Evolutionary conservation across 2,329 filamentous ascomycete species (phyloP), one percentile per base, ranked within the genome.

Genomic region (Verticillium isaacii): DNA sequence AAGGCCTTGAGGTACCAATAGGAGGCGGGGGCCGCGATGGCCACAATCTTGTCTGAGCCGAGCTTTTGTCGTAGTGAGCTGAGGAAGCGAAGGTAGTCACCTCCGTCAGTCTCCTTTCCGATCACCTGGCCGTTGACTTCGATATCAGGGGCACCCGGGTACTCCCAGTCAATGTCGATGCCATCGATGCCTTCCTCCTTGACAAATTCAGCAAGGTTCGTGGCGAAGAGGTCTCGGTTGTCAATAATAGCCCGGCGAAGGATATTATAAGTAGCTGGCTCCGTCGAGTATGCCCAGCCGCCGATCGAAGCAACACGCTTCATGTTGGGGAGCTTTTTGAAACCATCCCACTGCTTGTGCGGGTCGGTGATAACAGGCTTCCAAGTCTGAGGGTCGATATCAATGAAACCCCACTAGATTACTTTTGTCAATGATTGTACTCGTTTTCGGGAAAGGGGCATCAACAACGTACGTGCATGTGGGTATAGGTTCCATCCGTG

Each of bases 131-230:
- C 29, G 29, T 29, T 29, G 29, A 29, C 29, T 29, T 29, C 29
- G 29, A 29, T 29, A 6, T 29, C 29, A 5, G 29, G 29, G 17
- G 41, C 41, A n/a, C 41, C 71, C 1, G 75, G 75, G 60, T 81
- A 80, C 60, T 80, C 78, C 80, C 79, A 83, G 64, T 81, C 78
- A 56, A 80, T 25, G n/a, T 59, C 57, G 2, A 77, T 70, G 1
- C 80, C 78, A 14, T 76, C 68, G 60, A 80, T 80, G 1, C 72
- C 72, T 12, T 61, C 5, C 17, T 23, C 11, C 7, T 23, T 23
- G 4, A 34, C 29, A n/a, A 59, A 59, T 1, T 1, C 14, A 19
- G 52, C 57, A 5, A 32, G 3, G 25, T 59, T 59, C 1, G 7
- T 14, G 2, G 41, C 57, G 32, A 59, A 50, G n/a, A 3, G 45